Conservation (phyloP, 345 rosid species). For the Camelina hispida region DNA sequence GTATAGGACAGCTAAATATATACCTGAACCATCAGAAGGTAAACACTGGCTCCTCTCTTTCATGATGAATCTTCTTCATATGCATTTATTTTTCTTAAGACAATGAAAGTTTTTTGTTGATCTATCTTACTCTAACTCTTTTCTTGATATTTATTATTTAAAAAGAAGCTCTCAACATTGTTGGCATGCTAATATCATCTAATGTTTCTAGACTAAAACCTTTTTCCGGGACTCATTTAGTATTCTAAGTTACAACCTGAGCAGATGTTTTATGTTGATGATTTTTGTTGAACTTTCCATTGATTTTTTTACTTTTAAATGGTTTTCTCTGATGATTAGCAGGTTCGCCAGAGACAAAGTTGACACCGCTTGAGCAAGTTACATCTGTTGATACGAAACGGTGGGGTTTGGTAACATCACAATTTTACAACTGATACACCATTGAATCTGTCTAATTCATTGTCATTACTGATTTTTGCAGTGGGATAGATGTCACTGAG, state of each 20-base stretch:
- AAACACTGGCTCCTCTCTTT: conserved; percentile 19
- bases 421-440: conserved; percentile 2
- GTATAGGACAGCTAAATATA: conserved; percentile 81
- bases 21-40: conserved; percentile 85
- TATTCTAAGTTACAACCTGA: neutral
- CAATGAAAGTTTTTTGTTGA: conserved; percentile 1
- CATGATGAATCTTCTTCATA: conserved; percentile 14
- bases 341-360: conserved; percentile 61
- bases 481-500: conserved; percentile 80
- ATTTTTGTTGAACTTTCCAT: no score
- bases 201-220: neutral
- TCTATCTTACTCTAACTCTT: conserved; percentile 18
- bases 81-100: conserved; percentile 10
- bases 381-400: conserved; percentile 72
- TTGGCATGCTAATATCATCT: neutral
- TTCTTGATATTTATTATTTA: neutral
- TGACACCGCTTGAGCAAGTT: conserved; percentile 66
- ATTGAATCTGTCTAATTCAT: neutral
- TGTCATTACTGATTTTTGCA: conserved; percentile 40
- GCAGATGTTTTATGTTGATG: neutral
- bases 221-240: neutral
- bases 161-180: conserved; percentile 1
- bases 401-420: conserved; percentile 52
- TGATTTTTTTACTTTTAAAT: neutral
- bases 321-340: conserved; percentile 8